Evolutionary conservation across 306 rosid species (phyloP).

Genomic region (Ochetophila trinervis): DNA sequence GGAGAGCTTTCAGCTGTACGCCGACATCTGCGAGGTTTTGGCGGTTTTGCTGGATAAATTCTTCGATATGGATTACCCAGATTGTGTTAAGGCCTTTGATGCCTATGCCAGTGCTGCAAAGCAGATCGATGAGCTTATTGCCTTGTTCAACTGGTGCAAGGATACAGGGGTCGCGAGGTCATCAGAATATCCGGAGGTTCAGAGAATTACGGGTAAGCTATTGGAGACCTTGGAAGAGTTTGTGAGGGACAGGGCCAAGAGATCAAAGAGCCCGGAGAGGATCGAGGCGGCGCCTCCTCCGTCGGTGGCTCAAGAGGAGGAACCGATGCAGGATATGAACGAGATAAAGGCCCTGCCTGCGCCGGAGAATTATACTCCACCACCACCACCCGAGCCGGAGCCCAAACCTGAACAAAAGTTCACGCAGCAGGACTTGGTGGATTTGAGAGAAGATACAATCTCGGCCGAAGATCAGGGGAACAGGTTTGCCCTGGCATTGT

Average conservation of each 20-base stretch:
- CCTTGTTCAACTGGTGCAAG: conserved; percentile 76
- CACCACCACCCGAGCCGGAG: conserved; percentile 66
- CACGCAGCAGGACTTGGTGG: conserved; percentile 59
- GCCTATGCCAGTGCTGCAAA: conserved; percentile 90
- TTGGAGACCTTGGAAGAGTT: conserved; percentile 95
- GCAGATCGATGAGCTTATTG: conserved; percentile 83
- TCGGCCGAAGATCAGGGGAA: conserved; percentile 88
- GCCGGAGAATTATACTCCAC: conserved; percentile 76
- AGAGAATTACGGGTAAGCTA: conserved; percentile 78
- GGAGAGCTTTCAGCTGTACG: conserved; percentile 89
- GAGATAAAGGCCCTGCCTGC: conserved; percentile 93
- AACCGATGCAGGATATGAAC: conserved; percentile 70
- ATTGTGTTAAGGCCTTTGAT: conserved; percentile 88
- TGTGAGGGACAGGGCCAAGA: conserved; percentile 87
- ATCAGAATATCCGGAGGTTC: conserved; percentile 93
- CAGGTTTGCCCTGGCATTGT: conserved; percentile 77
- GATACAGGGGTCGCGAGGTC: conserved; percentile 81
- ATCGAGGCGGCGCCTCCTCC: conserved; percentile 59
- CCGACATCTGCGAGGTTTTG: conserved; percentile 84
- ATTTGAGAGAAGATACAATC: conserved; percentile 71
- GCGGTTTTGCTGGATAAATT: conserved; percentile 89
- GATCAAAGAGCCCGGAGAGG: conserved; percentile 81
- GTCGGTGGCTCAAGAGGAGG: conserved; percentile 56
- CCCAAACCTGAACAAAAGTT: conserved; percentile 50
- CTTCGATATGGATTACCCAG: conserved; percentile 92